Evolutionary conservation across 1,284 basidiomycete species (phyloP), one percentile per base, ranked within the genome.

Genomic region (Ganoderma lucidum): DNA sequence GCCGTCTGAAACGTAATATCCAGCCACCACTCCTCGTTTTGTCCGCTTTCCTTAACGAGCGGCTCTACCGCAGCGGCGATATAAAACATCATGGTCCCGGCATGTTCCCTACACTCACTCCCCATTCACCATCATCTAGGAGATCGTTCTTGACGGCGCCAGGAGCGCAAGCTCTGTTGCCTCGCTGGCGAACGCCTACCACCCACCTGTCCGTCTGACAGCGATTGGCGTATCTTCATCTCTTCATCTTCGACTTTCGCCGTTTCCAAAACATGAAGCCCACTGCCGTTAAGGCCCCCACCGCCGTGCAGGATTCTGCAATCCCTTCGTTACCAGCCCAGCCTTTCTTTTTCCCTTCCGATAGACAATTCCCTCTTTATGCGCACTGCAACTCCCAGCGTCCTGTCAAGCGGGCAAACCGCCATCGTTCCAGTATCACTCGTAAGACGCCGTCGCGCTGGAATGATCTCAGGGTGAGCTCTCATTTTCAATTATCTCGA

Each of bases 1-100:
- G 64, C 64, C 0, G 48, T 37, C 70, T 64, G 70, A 68, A 64
- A 65, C 64, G 67, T 53, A 23, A 51, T 23, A 35, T 63, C 70
- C 55, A 71, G 70, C 68, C 70, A 66, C 56, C 23, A 12, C 66
- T 44, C 67, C 70, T 67, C 66, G 66, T 71, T 71, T 71, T 68
- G 70, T 71, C 64, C 62, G 53, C 42, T 62, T 66, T n/a, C 64
- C 70, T 60, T 66, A 71, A 68, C 48, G 62, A 68, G 67, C 59
- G 12, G 37, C 63, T 45, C 53, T n/a, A 64, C 62, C 60, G 56
- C 63, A 63, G 69, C 63, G 60, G 69, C 39, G 63, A 45, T 70
- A 70, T 70, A 70, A 70, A 70, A 58, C 53, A 64, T 51, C 63
- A 63, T 55, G 42, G 19, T 70, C 42, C 65, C 65, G 64, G 65